Conservation (phyloP, 1,284 basidiomycete genomes). For the Marasmius tenuissimus region DNA sequence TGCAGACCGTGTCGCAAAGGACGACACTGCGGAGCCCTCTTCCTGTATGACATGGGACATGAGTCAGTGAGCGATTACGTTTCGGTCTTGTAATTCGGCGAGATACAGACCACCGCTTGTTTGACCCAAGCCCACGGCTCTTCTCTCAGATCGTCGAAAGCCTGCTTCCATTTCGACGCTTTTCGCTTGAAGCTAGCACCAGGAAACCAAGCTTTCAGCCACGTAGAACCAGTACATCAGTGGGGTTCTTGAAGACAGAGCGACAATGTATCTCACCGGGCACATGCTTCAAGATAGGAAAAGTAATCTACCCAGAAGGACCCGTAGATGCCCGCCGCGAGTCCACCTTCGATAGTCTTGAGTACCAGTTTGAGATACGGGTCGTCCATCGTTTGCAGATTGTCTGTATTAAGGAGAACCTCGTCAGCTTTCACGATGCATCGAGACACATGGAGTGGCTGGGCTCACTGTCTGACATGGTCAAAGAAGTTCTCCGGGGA, state of each 20-base stretch:
- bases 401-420: not conserved
- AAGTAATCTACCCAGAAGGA: not conserved
- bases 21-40: too few relatives aligned
- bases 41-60: too few relatives aligned
- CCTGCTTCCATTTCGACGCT: too few relatives aligned
- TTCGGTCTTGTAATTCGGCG: too few relatives aligned
- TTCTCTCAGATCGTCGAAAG: too few relatives aligned
- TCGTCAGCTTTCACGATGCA: not conserved
- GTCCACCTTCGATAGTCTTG: not conserved
- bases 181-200: not conserved
- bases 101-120: too few relatives aligned
- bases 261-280: not conserved
- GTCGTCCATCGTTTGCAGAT: not conserved
- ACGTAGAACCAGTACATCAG: not conserved
- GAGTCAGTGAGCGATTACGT: too few relatives aligned
- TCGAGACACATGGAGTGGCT: not conserved
- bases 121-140: too few relatives aligned
- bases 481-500: not conserved
- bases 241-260: not conserved
- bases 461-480: not conserved
- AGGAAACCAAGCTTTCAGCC: not conserved
- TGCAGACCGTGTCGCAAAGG: too few relatives aligned
- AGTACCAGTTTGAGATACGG: not conserved
- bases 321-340: not conserved
- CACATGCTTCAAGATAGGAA: not conserved